Conservation (phyloP, 176 grass and related monocot species). For the Phoenix dactylifera region DNA sequence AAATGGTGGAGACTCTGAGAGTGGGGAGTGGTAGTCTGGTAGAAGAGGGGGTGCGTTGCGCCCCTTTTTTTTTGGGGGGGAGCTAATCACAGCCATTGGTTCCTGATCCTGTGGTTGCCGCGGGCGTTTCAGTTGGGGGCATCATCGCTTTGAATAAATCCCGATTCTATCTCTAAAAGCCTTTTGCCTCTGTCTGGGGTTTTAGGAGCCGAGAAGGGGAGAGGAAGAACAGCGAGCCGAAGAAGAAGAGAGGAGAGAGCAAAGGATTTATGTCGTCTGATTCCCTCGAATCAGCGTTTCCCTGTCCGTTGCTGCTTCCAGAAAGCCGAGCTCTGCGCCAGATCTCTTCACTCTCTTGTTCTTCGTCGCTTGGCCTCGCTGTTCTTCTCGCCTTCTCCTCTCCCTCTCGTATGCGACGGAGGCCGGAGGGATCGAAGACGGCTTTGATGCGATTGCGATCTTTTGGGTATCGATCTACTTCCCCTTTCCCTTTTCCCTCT, state of each 20-base stretch:
- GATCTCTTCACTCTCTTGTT: neutral
- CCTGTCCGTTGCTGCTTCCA: neutral
- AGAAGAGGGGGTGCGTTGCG: too few species aligned
- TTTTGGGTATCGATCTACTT: neutral
- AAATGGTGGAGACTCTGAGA: too few species aligned
- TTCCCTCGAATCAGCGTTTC: neutral
- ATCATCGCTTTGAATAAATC: too few species aligned
- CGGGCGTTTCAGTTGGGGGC: too few species aligned
- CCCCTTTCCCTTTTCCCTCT: neutral
- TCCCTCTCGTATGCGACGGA: neutral
- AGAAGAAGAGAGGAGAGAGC: neutral
- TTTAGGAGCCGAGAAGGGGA: too few species aligned
- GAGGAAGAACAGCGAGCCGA: neutral
- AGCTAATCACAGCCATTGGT: too few species aligned
- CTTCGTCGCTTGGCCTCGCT: neutral
- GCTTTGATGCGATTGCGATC: constrained; percentile 6
- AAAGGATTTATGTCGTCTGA: constrained; percentile 19
- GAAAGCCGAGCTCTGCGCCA: neutral
- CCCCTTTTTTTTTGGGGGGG: too few species aligned
- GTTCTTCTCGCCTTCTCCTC: neutral
- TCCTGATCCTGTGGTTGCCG: too few species aligned
- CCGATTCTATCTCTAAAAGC: too few species aligned
- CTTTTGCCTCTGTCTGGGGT: too few species aligned
- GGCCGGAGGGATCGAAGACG: constrained; percentile 6
- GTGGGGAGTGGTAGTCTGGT: too few species aligned